Percentiles rank a stretch among this genome's conserved stretches.
These are phyloP conservation scores for Prunella vulgaris DNA, from an alignment of 257 asterid species.

Conservation along the genomic window DNA sequence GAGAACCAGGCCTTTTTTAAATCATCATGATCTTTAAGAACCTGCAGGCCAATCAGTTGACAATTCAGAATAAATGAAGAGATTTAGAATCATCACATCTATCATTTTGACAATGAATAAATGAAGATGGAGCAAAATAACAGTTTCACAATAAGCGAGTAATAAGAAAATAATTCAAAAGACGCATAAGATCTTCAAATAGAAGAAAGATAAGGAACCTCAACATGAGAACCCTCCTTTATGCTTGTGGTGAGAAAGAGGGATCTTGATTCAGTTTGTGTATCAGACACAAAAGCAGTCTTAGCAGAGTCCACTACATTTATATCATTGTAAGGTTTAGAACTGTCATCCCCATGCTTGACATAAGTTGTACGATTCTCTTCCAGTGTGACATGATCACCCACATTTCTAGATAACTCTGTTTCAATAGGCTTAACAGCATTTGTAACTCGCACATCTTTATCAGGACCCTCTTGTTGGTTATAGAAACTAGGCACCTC, in stretches of 20 bases:
- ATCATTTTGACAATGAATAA: background rate
- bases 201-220: slow-evolving; percentile 49
- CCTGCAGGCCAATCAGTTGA: slow-evolving; percentile 44
- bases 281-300: slow-evolving; percentile 27
- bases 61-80: slow-evolving; percentile 7
- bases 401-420: slow-evolving; percentile 31
- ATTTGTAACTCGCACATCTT: slow-evolving; percentile 27
- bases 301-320: slow-evolving; percentile 34
- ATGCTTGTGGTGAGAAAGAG: slow-evolving; percentile 30
- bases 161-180: slow-evolving; percentile 3
- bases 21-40: slow-evolving; percentile 64
- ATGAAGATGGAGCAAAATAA: too few relatives aligned
- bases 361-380: slow-evolving; percentile 28
- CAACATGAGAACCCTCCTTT: slow-evolving; percentile 69
- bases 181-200: background rate
- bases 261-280: slow-evolving; percentile 31
- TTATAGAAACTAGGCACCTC: slow-evolving; percentile 34
- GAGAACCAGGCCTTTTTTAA: slow-evolving; percentile 73
- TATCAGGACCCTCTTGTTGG: slow-evolving; percentile 33
- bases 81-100: background rate
- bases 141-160: background rate
- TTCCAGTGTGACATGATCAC: slow-evolving; percentile 30
- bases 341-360: slow-evolving; percentile 34
- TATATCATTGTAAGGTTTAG: slow-evolving; percentile 36
- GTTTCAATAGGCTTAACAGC: slow-evolving; percentile 29